Evolutionary conservation across 176 grass and related monocot genomes (phyloP), one percentile per base, ranked within the genome.

Genomic region (Phragmites australis): DNA sequence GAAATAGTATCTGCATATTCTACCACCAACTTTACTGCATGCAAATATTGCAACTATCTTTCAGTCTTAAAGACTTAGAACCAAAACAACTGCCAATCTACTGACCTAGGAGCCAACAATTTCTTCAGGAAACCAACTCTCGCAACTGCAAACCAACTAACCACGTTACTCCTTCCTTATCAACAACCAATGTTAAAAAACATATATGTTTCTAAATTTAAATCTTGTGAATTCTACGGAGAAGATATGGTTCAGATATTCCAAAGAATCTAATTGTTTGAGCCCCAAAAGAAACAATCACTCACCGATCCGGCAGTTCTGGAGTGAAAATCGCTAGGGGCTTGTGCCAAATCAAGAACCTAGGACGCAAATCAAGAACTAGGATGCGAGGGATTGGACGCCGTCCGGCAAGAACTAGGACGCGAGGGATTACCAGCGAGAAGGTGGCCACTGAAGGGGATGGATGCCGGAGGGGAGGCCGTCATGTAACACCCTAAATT

Each of bases 261-360:
- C 15, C 56, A 34, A 13, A 61, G 52, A 66, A 68, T 41, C 1
- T 55, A 47, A 80, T 72, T 43, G 34, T 68, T 50, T 46, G 49
- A 75, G 26, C 49, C 30, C 30, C 7, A 19, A 69, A 69, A 31
- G 37, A 31, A 56, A 32, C 25, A 18, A 60, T 16, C 42, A 48
- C 29, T 22, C 30, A 72, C 55, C n/a, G 70, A 52, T 19, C 34
- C 51, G 18, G 7, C 18, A 26, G 39, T 54, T 34, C 26, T 65
- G 46, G 11, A 61, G n/a, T n/a, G n/a, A n/a, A n/a, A n/a, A n/a
- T n/a, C n/a, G 68, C 12, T 12, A 69, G 59, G 39, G 8, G 43
- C 52, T 70, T 60, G 64, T 27, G 41, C 30, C 77, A 81, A 50
- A 49, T 73, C 55, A 80, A n/a, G 37, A 37, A 15, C 57, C n/a